These are phyloP conservation scores for Magnusiomyces suaveolens DNA, from an alignment of 1,139 yeast genomes.

Conservation along the genomic window DNA sequence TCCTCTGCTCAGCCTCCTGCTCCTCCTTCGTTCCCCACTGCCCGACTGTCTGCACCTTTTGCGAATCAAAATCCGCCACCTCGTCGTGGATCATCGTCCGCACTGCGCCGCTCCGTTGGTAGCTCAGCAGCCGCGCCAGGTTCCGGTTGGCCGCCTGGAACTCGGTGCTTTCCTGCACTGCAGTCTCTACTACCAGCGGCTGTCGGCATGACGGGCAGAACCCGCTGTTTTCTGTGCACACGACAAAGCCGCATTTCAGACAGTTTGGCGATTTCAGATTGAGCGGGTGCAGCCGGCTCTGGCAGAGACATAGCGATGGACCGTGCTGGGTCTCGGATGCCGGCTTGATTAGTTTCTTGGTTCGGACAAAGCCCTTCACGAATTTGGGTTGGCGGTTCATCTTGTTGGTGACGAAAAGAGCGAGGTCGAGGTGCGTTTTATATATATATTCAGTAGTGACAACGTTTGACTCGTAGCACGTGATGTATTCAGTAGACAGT, in stretches of 20 bases:
- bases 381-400: neutral
- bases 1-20: slow-evolving; percentile 69
- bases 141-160: slow-evolving; percentile 55
- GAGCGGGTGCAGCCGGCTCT: slow-evolving; percentile 65
- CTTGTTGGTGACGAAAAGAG: neutral
- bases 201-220: slow-evolving; percentile 80
- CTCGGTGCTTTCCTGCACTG: slow-evolving; percentile 40
- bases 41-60: slow-evolving; percentile 33
- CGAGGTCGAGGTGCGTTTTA: neutral
- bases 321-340: neutral
- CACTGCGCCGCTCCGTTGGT: slow-evolving; percentile 80
- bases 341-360: neutral
- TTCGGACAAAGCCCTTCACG: neutral
- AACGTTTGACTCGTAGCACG: neutral
- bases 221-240: slow-evolving; percentile 72
- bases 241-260: slow-evolving; percentile 84
- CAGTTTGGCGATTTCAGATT: slow-evolving; percentile 91
- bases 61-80: slow-evolving; percentile 74
- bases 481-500: neutral
- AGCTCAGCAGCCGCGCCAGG: slow-evolving; percentile 60
- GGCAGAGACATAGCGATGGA: slow-evolving; percentile 50
- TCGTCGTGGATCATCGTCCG: slow-evolving; percentile 88
- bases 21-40: slow-evolving; percentile 88
- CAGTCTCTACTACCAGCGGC: slow-evolving; percentile 48
- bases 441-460: neutral